Percentiles rank a stretch among this genome's conserved stretches.
Evolutionary conservation across 1,284 basidiomycete genomes (phyloP).

Genomic region (Moesziomyces aphidis): DNA sequence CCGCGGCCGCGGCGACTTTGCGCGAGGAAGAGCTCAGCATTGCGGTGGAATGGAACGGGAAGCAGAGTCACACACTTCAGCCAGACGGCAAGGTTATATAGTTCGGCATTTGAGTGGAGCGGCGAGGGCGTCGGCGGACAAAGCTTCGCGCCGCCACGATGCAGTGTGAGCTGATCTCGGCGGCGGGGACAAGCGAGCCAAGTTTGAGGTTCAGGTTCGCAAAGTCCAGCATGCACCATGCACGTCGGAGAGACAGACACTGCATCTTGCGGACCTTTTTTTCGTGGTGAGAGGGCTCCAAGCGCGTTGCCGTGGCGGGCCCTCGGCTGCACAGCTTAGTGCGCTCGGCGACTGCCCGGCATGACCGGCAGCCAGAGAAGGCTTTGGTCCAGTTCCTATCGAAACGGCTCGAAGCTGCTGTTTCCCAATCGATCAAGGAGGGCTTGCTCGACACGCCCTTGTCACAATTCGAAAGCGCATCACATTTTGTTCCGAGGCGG

Average conservation of each 20-base stretch:
- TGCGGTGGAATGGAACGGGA: neutral
- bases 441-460: no score
- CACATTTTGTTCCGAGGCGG: no score
- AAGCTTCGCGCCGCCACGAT: no score
- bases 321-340: neutral
- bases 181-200: no score
- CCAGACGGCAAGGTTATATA: neutral
- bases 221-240: constrained; percentile 12
- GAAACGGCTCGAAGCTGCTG: no score
- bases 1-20: constrained; percentile 7
- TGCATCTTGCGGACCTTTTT: neutral
- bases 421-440: no score
- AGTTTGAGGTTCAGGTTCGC: no score
- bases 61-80: no score
- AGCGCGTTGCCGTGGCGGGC: neutral
- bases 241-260: constrained; percentile 19
- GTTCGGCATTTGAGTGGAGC: neutral
- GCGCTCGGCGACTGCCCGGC: neutral
- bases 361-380: neutral
- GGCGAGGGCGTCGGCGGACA: no score
- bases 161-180: no score
- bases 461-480: neutral
- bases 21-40: constrained; percentile 20
- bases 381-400: no score
- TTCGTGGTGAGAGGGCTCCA: neutral